Base-by-base conservation (phyloP, 2,329 filamentous ascomycete species). In the Periglandula ipomoeae region DNA sequence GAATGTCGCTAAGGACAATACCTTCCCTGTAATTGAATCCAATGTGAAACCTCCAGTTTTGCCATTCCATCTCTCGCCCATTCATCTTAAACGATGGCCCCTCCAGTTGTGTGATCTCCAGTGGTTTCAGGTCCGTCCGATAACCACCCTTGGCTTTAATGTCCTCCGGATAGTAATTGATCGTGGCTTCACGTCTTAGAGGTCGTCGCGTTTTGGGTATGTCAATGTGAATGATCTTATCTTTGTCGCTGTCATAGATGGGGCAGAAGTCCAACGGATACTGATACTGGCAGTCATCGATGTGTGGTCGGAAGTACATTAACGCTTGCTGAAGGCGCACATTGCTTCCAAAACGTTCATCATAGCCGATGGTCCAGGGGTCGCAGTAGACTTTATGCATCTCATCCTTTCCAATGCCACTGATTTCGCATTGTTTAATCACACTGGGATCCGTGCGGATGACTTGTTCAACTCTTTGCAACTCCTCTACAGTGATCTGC, bases 331-430 rank as follows among this genome's bases (percentile, higher is more conserved):
- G 90, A 4, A 95, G 78, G 48, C 90, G 82, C 39, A 88, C 74
- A 39, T 73, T 73, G 63, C 71, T 91, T 53, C 89, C 90, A 59
- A 89, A 93, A 40, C 90, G 84, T 70, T 94, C 87, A 59, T 96
- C 90, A 62, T 89, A 95, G 44, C 90, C 90, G 65, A 96, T 95
- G 1, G 90, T 95, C 90, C 90, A 96, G 10, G 88, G 89, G 63
- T 96, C 90, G 66, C 89, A 95, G 71, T 94, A 95, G 43, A 96
- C 87, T 69, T 95, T 95, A 73, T 93, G 73, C 90, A 96, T 95
- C n/a, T 50, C 44, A 6, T 41, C 24, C 23, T 17, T 34, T 8
- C 38, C 7, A 17, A 48, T 44, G 38, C 46, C 46, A 15, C 88
- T 77, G 50, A 94, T 77, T 6, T 77, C 78, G 60, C 89, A 95